Conservation (phyloP, 345 rosid genomes). For the Pugionium dolabratum region DNA sequence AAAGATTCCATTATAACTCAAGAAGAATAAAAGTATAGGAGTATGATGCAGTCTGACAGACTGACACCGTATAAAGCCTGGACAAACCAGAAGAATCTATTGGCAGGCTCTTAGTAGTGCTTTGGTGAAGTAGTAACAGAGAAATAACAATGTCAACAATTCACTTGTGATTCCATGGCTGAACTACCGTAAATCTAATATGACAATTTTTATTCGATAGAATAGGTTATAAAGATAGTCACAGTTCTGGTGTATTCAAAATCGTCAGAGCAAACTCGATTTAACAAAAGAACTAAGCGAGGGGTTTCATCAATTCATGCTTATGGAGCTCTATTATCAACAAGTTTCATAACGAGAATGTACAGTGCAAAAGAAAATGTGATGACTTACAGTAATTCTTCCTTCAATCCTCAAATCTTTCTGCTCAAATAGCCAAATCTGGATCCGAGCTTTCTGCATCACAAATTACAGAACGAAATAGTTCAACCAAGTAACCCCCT, state of each 20-base stretch:
- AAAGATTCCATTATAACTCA: background rate
- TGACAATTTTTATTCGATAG: background rate
- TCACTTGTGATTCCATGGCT: background rate
- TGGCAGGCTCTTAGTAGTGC: background rate
- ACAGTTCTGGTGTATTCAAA: background rate
- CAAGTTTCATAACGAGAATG: background rate
- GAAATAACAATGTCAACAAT: background rate
- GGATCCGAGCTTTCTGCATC: constrained; percentile 87
- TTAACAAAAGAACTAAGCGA: too few species aligned
- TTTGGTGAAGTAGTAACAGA: background rate
- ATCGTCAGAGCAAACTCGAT: too few species aligned
- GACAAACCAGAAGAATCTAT: background rate
- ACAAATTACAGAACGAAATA: background rate
- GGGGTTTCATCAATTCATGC: background rate
- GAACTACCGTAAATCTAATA: background rate
- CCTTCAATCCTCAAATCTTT: constrained; percentile 93
- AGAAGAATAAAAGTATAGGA: background rate
- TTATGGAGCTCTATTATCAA: background rate
- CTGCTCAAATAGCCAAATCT: constrained; percentile 99
- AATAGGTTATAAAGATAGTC: background rate
- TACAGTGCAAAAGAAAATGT: background rate
- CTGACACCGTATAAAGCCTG: too few species aligned
- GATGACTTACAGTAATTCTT: constrained; percentile 41
- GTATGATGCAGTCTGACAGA: background rate
- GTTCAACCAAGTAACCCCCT: too few species aligned